These are phyloP conservation scores for Hypsizygus marmoreus DNA, from an alignment of 768 basidiomycete genomes.

Conservation along the genomic window DNA sequence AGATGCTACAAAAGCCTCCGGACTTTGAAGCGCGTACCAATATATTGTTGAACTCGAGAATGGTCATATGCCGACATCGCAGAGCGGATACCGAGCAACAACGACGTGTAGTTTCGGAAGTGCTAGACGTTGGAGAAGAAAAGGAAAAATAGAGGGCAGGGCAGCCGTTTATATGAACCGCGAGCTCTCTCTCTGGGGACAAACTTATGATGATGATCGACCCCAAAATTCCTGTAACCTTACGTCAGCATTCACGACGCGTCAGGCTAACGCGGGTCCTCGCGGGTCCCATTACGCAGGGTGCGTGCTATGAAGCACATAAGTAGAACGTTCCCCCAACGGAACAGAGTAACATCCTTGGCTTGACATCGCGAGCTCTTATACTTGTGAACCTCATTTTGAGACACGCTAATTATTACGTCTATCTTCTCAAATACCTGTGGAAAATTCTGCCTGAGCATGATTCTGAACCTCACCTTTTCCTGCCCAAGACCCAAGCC, in stretches of 20 bases:
- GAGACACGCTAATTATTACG: too few relatives aligned
- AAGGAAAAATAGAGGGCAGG: constrained; percentile 13
- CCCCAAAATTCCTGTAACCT: constrained; percentile 44
- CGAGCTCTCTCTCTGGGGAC: constrained; percentile 37
- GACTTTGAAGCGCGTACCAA: constrained; percentile 42
- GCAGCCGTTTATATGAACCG: constrained; percentile 24
- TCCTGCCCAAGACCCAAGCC: too few relatives aligned
- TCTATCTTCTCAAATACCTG: too few relatives aligned
- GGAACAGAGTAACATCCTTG: too few relatives aligned
- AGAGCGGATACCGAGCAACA: constrained; percentile 14
- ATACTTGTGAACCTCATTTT: too few relatives aligned
- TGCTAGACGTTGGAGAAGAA: constrained; percentile 8
- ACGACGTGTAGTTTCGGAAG: constrained; percentile 14
- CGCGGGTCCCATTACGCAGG: not conserved
- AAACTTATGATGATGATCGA: constrained; percentile 41
- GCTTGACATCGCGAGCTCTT: too few relatives aligned
- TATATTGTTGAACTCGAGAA: constrained; percentile 55
- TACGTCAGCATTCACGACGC: constrained; percentile 22
- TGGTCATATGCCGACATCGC: constrained; percentile 56
- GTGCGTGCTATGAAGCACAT: too few relatives aligned
- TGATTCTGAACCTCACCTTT: too few relatives aligned
- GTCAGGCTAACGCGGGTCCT: constrained; percentile 7
- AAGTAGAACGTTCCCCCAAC: too few relatives aligned
- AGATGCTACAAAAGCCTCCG: constrained; percentile 12
- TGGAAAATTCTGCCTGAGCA: too few relatives aligned